Base-by-base conservation (phyloP, 2,329 filamentous ascomycete species). In the Stagonosporopsis tanaceti region DNA sequence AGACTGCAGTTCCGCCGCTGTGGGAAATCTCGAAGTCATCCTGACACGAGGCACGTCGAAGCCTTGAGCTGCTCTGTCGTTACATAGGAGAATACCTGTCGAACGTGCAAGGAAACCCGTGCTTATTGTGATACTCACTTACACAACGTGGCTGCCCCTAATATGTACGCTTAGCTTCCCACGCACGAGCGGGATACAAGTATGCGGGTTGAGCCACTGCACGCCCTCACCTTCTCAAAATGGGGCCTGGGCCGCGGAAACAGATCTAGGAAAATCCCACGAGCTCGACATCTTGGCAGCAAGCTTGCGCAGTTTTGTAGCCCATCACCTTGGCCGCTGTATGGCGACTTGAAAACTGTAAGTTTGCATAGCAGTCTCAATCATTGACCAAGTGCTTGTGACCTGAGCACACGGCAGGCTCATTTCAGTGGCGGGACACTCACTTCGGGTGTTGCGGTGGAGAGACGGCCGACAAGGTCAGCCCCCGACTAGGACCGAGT, bases 11-110 rank as follows among this genome's bases (percentile, higher is more conserved):
- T 73, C 68, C 32, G 58, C 53, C 12, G 66, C 39, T 2, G 69
- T 73, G 8, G 70, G 70, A 46, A 66, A 65, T 53, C 62, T 61
- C 28, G 67, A 67, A 53, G 65, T 70, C 67, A 70, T 70, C 37
- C 57, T 54, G 56, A 22, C 25, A 37, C 44, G 35, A 48, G 28
- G 46, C 45, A 22, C 40, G 34, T 48, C 45, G 28, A 58, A 50
- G 27, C 50, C 34, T 41, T 37, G 38, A 48, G 38, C 28, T 39
- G 55, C 30, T 34, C 24, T 37, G 40, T 22, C 28, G 37, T 53
- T 53, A 58, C 55, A 58, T 58, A 50, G 39, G 35, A 37, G 32
- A 41, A 35, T 40, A 35, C 35, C 15, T 50, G 34, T 11, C 17
- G 25, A 37, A n/a, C 25, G 32, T n/a, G 40, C 47, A 57, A 42